Percentiles rank a stretch among this genome's conserved stretches.
Evolutionary conservation across 257 asterid species (phyloP).

Genomic region (Gentiana dahurica): DNA sequence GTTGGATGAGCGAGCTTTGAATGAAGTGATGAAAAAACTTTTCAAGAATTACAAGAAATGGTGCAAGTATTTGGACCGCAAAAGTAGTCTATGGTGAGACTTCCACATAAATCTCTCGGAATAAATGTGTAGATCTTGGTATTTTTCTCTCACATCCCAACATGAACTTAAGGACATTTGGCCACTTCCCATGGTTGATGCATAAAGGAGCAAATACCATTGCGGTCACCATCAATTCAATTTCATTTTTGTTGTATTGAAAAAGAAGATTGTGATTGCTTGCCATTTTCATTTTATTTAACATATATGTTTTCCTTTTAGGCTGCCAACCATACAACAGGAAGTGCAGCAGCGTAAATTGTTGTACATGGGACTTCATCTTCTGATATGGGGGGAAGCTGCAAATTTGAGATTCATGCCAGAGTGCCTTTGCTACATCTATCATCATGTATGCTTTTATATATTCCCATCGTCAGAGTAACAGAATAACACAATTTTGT

Average conservation of each 20-base stretch:
- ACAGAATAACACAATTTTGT: background rate
- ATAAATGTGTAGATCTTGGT: background rate
- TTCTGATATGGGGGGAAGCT: slow-evolving; percentile 98
- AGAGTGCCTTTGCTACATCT: slow-evolving; percentile 91
- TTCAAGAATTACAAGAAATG: slow-evolving; percentile 96
- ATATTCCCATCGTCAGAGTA: slow-evolving; percentile 3
- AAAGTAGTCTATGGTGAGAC: slow-evolving; percentile 87
- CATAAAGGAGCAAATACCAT: no score
- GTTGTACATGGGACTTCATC: slow-evolving; percentile 84
- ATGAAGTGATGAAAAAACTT: slow-evolving; percentile 97
- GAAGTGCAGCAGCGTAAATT: slow-evolving; percentile 96
- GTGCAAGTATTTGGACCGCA: slow-evolving; percentile 98
- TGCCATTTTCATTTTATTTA: background rate
- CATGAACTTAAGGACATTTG: no score
- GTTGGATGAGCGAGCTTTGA: slow-evolving; percentile 98
- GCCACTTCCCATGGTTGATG: no score
- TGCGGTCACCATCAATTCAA: no score
- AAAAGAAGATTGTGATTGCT: background rate
- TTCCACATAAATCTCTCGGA: slow-evolving; percentile 1
- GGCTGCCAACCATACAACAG: slow-evolving; percentile 98
- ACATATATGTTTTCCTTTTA: slow-evolving; percentile 19
- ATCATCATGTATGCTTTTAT: slow-evolving; percentile 75
- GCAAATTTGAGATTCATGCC: slow-evolving; percentile 99
- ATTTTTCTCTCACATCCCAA: no score
- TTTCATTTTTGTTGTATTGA: no score